A percentile compares a stretch with the other conserved stretches of the same genome.
phyloP scores from a whole-genome alignment of 495 filamentous ascomycete species.

The Xylaria castorea region DNA sequence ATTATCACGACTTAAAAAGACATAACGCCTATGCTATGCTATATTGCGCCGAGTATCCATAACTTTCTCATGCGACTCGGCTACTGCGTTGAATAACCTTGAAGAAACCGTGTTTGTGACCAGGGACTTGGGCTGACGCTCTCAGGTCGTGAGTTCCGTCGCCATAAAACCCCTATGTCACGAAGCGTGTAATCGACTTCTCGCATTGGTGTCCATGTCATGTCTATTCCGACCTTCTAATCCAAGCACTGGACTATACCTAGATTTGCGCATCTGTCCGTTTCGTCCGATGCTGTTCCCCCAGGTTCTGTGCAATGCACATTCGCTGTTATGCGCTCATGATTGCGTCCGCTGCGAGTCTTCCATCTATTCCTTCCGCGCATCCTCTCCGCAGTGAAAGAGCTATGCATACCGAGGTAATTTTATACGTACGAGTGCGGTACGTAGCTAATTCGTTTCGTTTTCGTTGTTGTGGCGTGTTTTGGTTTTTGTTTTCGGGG shows the following conservation, averaged over 20 bases:
- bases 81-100: neutral
- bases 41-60: conserved; percentile 14
- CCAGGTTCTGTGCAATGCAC: neutral
- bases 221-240: neutral
- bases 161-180: neutral
- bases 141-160: no score
- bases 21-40: conserved; percentile 31
- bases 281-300: neutral
- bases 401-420: neutral
- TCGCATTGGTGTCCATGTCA: neutral
- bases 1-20: conserved; percentile 25
- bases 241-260: neutral
- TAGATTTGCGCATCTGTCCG: neutral
- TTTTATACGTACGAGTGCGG: neutral
- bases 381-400: neutral
- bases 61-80: neutral
- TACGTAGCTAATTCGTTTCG: neutral
- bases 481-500: neutral
- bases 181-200: neutral
- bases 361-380: neutral
- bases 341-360: neutral
- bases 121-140: neutral
- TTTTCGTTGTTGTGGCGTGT: neutral
- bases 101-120: neutral
- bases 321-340: neutral